Base-by-base conservation (phyloP, 331 rosid species). In the Stylosanthes scabra region DNA sequence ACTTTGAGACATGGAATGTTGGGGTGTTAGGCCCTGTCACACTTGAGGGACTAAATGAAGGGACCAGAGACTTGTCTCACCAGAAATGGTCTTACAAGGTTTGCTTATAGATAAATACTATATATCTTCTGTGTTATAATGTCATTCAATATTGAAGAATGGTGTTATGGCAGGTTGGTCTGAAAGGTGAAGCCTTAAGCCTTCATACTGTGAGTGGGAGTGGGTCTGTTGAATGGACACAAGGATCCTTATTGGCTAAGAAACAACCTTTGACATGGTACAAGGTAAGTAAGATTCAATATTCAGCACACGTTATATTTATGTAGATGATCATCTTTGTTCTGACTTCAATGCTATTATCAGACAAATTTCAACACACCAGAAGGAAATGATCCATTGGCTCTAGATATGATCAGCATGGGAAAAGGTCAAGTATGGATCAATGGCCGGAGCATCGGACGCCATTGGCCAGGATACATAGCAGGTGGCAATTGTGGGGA, bases 1-100 rank as follows among this genome's bases (percentile, higher is more conserved):
- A 85, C 84, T 95, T 81, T 74, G 97, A 95, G 83, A 88, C 83
- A 79, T 95, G 99, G 99, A 95, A 92, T 87, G 82, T 85, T 5
- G 97, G 99, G 61, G 87, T 95, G 66, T 87, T 92, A 40, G 99
- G 99, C 64, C 97, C 99, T 0, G 86, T 90, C 77, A 82, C 97
- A 1, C 88, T 95, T 72, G 54, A 73, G 71, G 97, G 93, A 74
- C 81, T 95, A 70, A 90, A 90, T 51, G 80, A 86, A 25, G 96
- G 97, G 66, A 88, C 92, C 25, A 83, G 92, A 83, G 97, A 95
- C 84, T 81, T 95, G 91, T 88, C 99, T 1, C 59, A 45, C 37
- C 88, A 90, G 76, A 90, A 83, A 86, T 95, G 97, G 97, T 85
- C 96, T 34, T 91, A 95, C 88, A 95, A 95, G 99, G 99, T 95